Percentiles rank a stretch among this genome's conserved stretches.
Evolutionary conservation across 805 yeast genomes (phyloP).

Genomic region (Candida ficus): DNA sequence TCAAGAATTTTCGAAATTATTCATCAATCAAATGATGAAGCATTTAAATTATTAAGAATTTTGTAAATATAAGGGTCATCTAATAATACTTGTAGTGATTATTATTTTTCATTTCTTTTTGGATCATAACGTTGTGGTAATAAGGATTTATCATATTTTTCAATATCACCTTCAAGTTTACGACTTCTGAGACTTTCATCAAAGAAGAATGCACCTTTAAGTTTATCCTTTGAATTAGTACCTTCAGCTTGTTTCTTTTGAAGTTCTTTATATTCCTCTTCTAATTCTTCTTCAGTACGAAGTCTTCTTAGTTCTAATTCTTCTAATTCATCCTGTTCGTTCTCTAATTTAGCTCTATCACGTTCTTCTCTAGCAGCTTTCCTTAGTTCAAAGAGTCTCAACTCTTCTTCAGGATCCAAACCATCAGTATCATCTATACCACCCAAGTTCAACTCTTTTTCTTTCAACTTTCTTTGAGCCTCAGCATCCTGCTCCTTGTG

Average conservation of each 20-base stretch:
- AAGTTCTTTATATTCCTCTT: slow-evolving; percentile 15
- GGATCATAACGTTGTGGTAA: slow-evolving; percentile 12
- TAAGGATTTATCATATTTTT: slow-evolving; percentile 12
- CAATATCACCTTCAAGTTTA: slow-evolving; percentile 11
- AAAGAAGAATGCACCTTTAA: slow-evolving; percentile 20
- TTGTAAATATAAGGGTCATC: slow-evolving; percentile 6
- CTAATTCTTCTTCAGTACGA: slow-evolving; percentile 21
- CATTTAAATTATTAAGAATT: slow-evolving; percentile 18
- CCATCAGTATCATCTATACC: slow-evolving; percentile 58
- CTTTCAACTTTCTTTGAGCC: slow-evolving; percentile 16
- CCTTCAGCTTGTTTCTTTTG: slow-evolving; percentile 2
- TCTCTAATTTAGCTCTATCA: slow-evolving; percentile 14
- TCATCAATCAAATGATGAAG: slow-evolving; percentile 15
- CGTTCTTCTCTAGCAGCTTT: slow-evolving; percentile 40
- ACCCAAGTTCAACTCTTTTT: slow-evolving; percentile 22
- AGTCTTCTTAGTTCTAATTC: slow-evolving; percentile 21
- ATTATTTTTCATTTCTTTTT: not conserved
- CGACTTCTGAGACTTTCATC: slow-evolving; percentile 10
- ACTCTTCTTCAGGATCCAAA: slow-evolving; percentile 48
- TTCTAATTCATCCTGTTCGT: slow-evolving; percentile 23
- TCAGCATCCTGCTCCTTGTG: slow-evolving; percentile 23
- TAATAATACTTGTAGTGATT: not conserved
- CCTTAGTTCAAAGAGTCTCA: slow-evolving; percentile 52
- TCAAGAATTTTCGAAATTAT: slow-evolving; percentile 18
- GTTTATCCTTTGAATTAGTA: not conserved